phyloP scores from a whole-genome alignment of 2,329 filamentous ascomycete species.

The Drechslera avenae region DNA sequence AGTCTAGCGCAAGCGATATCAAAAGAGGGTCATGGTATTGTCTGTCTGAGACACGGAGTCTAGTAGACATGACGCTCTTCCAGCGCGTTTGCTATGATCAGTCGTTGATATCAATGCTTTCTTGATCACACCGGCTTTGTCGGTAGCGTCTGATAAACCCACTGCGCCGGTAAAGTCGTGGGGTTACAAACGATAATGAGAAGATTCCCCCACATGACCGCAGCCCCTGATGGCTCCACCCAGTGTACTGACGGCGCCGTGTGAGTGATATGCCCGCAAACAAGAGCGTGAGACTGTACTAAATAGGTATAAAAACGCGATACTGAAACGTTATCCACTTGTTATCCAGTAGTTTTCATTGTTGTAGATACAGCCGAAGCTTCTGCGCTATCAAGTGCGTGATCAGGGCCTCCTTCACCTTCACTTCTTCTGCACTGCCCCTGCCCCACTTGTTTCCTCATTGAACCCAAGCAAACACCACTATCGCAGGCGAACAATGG shows the following conservation, averaged over 20 bases:
- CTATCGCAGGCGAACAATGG: not conserved
- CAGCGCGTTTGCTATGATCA: no score
- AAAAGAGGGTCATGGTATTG: no score
- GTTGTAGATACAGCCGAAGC: not conserved
- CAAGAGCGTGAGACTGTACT: no score
- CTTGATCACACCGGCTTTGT: no score
- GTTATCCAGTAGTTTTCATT: no score
- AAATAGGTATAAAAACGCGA: not conserved
- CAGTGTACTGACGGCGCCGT: not conserved
- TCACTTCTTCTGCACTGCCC: no score
- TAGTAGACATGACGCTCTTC: no score
- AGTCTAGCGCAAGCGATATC: no score
- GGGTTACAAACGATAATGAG: not conserved
- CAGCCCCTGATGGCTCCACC: not conserved
- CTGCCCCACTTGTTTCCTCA: not conserved
- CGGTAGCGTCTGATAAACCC: no score
- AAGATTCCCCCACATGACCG: not conserved
- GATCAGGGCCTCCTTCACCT: not conserved
- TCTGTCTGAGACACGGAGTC: no score
- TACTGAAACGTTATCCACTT: not conserved
- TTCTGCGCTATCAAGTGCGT: not conserved
- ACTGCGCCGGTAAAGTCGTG: no score
- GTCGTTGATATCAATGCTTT: no score
- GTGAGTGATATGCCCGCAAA: not conserved
- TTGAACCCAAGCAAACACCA: conserved; percentile 1